phyloP scores from a whole-genome alignment of 345 rosid species.

The Salix caprea region DNA sequence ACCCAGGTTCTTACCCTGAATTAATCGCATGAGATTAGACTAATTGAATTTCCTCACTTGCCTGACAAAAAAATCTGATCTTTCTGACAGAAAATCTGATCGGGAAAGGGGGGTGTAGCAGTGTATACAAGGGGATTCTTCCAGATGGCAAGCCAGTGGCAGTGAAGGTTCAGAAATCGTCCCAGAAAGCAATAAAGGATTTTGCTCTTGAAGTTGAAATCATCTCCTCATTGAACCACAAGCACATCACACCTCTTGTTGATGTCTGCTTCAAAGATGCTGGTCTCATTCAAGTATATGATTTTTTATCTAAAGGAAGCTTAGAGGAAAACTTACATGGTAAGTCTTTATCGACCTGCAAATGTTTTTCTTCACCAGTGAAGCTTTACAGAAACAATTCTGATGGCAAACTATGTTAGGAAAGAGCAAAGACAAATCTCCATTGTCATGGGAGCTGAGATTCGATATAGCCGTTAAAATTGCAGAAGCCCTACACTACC shows the following conservation, averaged over 20 bases:
- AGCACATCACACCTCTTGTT: conserved; percentile 50
- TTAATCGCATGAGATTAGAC: background rate
- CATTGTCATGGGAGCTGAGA: conserved; percentile 61
- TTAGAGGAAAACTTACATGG: conserved; percentile 74
- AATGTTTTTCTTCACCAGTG: background rate
- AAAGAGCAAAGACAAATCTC: conserved; percentile 26
- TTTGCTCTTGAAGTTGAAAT: conserved; percentile 72
- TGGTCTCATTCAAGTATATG: conserved; percentile 64
- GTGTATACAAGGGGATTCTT: conserved; percentile 68
- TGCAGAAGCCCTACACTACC: conserved; percentile 68
- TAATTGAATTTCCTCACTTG: background rate
- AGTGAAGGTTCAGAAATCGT: conserved; percentile 63
- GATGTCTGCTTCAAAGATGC: conserved; percentile 58
- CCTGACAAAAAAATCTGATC: conserved; percentile 13
- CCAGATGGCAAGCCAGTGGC: conserved; percentile 70
- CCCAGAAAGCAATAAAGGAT: conserved; percentile 54
- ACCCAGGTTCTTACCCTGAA: conserved; percentile 47
- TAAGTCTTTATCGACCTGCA: conserved; percentile 22
- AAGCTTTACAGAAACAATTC: background rate
- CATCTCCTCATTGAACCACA: conserved; percentile 63
- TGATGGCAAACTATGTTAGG: conserved; percentile 30
- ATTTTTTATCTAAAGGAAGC: conserved; percentile 67
- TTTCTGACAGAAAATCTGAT: conserved; percentile 50
- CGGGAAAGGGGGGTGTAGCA: conserved; percentile 81
- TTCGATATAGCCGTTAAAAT: conserved; percentile 55